Evolutionary conservation across 2,329 filamentous ascomycete genomes (phyloP), one percentile per base, ranked within the genome.

Genomic region (Nannizzia gypsea): DNA sequence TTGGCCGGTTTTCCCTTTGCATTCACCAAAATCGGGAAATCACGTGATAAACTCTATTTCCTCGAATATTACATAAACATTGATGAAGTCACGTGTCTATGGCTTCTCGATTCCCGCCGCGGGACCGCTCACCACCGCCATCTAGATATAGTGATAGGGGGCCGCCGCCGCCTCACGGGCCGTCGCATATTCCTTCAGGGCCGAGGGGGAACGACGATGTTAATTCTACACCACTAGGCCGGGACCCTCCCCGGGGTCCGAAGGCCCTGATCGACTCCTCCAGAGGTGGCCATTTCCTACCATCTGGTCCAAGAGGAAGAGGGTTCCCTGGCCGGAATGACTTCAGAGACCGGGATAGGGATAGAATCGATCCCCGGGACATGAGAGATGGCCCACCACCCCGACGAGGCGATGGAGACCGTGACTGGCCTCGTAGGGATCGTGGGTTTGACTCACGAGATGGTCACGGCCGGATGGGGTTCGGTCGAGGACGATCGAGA

Each of bases 211-310:
- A 78, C n/a, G 88, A 88, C 62, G 81, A 80, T 65, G 73, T 80
- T 1, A 81, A 80, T 65, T 79, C 84, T 64, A 84, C 66, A 69
- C 79, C 65, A 64, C 80, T 70, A 71, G 78, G 80, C 11, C 81
- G 86, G 64, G 89, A 95, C 64, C 86, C 88, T 1, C 90, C 90
- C 2, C 82, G 90, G 60, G 90, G 88, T 0, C 90, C 90, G 9
- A 90, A 91, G 72, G 89, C 88, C 3, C 76, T 90, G 60, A 81
- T 87, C 62, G 88, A 92, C 62, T 75, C 82, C 31, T 81, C 83
- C n/a, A 82, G 80, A 64, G 84, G 84, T 34, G 67, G 69, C 22
- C 65, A 68, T 20, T 72, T 73, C 61, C 67, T 69, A 62, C 71
- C 73, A 58, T 70, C 70, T 50, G 71, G 72, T 24, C 31, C 84